These are phyloP conservation scores for Haplosporangium sp. DNA, from an alignment of 371 early-diverging fungal species.

Conservation along the genomic window DNA sequence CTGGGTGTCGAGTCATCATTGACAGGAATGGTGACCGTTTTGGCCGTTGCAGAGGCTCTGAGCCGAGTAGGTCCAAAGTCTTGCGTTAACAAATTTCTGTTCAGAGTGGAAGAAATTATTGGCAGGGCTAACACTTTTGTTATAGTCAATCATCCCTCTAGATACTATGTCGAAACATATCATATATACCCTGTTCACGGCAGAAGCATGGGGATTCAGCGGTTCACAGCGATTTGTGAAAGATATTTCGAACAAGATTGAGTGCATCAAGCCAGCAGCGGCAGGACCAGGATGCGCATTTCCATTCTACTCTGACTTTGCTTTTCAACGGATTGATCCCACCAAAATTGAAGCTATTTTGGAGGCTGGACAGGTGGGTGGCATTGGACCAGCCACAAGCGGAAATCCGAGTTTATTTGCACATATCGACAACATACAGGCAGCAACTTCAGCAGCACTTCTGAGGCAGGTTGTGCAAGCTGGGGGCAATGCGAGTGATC, in stretches of 20 bases:
- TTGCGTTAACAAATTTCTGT: background rate
- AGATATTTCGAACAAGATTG: constrained; percentile 69
- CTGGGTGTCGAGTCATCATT: constrained; percentile 63
- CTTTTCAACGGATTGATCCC: constrained; percentile 74
- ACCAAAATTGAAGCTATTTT: constrained; percentile 69
- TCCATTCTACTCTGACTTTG: constrained; percentile 71
- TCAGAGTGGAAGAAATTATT: constrained; percentile 2
- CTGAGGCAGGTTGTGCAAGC: constrained; percentile 56
- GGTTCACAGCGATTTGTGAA: constrained; percentile 86
- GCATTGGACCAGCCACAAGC: constrained; percentile 15
- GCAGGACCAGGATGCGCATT: constrained; percentile 63
- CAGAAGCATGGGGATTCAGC: constrained; percentile 82
- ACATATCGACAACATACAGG: constrained; percentile 38
- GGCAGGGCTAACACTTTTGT: background rate
- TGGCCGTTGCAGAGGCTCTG: constrained; percentile 80
- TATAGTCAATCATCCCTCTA: constrained; percentile 60
- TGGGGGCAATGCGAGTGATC: constrained; percentile 18
- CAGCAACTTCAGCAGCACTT: constrained; percentile 56
- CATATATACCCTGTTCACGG: constrained; percentile 78
- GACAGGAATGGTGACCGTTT: constrained; percentile 70
- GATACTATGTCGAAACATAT: constrained; percentile 70
- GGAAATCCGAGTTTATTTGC: constrained; percentile 18
- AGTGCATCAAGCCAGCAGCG: constrained; percentile 65
- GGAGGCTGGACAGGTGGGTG: constrained; percentile 63
- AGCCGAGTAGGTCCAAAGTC: constrained; percentile 61